Base-by-base conservation (phyloP, 768 basidiomycete genomes). In the Lentinula raphanica region DNA sequence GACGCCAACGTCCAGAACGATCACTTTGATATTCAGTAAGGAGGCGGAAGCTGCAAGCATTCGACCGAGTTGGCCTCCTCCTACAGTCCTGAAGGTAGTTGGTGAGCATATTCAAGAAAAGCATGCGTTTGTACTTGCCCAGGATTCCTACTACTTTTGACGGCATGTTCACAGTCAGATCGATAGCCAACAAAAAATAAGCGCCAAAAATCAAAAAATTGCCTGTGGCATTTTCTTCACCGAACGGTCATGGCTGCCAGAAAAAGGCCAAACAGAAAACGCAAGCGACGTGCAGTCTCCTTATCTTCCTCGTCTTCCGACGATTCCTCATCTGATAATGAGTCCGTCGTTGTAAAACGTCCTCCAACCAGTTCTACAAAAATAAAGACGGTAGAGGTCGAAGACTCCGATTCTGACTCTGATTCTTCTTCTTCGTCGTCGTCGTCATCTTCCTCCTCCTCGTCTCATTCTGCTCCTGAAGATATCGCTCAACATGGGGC, bases 41-140 rank as follows among this genome's bases (percentile, higher is more conserved):
- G 94, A 87, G 3, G 96, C 95, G 0, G 95, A 86, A 31, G 87
- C 87, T 3, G 88, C 91, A 13, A 99, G 82, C 97, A 99, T 99
- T 23, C 96, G 92, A 25, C 96, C 96, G 25, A 99, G 84, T 73
- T 98, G 96, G 61, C 96, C 95, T 36, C 97, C 97, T 61, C 96
- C 96, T 95, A 62, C 50, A 38, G 46, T 39, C 48, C 28, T 44
- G 13, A 53, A 17, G 3, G 17, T 11, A 39, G 35, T 39, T 54
- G 23, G 38, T 23, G 25, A 54, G 31, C 17, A 4, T 8, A n/a
- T 23, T 6, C 13, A 12, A 17, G 3, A 13, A 12, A 7, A 9
- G 15, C 7, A 19, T 6, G 19, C 4, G 42, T 13, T 32, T 76
- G 62, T 68, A 81, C 80, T 61, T 69, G 81, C 81, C 80, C 53